phyloP scores from a whole-genome alignment of 306 rosid genomes.

The Casuarina cunninghamiana region DNA sequence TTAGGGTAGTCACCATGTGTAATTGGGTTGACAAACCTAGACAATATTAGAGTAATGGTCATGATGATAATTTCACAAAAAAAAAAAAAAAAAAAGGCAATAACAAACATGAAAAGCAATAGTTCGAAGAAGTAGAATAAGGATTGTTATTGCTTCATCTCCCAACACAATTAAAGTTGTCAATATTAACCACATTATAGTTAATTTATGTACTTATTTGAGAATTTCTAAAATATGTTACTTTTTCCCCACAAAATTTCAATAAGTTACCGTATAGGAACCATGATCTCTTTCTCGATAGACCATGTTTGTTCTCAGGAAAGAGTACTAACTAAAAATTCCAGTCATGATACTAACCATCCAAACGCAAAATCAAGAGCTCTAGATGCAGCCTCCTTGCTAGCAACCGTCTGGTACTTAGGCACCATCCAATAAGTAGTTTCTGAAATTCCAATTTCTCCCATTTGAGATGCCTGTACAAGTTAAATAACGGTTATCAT shows the following conservation, averaged over 20 bases:
- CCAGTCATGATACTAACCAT: conserved; percentile 16
- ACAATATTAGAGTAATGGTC: background rate
- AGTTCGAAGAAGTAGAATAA: background rate
- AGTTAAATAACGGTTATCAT: background rate
- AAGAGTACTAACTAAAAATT: no score
- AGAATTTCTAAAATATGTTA: background rate
- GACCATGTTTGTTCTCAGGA: background rate
- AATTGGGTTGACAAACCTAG: conserved; percentile 53
- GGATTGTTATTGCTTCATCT: no score
- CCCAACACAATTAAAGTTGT: no score
- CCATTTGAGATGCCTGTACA: conserved; percentile 17
- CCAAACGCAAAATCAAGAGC: conserved; percentile 29
- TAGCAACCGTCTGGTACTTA: background rate
- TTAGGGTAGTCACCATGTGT: conserved; percentile 56
- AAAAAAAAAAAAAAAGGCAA: background rate
- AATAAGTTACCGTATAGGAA: background rate
- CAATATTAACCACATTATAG: no score
- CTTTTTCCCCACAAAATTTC: no score
- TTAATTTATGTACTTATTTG: no score
- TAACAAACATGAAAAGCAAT: background rate
- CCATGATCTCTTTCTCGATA: background rate
- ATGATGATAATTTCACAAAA: background rate
- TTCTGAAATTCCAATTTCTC: conserved; percentile 12
- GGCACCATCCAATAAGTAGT: conserved; percentile 14
- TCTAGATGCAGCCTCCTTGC: conserved; percentile 18